Percentiles rank a stretch among this genome's conserved stretches.
Conservation (phyloP, 495 filamentous ascomycete species). For the Penicillium nucicola region DNA sequence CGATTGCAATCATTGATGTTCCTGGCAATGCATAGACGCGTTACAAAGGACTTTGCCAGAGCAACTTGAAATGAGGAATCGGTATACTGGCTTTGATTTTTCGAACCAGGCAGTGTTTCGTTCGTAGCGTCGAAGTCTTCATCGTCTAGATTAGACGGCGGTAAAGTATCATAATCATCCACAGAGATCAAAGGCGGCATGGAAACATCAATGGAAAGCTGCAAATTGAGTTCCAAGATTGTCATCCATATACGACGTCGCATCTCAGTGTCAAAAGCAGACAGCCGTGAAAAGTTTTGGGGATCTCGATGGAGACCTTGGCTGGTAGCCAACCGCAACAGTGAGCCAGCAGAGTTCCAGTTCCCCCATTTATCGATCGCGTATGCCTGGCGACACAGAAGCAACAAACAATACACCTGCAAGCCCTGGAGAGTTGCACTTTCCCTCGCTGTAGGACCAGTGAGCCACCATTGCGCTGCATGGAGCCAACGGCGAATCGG, state of each 20-base stretch:
- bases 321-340: constrained; percentile 46
- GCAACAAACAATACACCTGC: constrained; percentile 48
- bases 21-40: constrained; percentile 35
- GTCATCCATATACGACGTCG: constrained; percentile 56
- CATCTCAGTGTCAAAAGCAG: constrained; percentile 46
- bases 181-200: constrained; percentile 47
- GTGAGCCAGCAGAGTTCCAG: constrained; percentile 49
- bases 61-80: constrained; percentile 45
- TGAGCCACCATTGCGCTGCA: constrained; percentile 52
- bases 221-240: constrained; percentile 51
- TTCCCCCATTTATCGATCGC: constrained; percentile 38
- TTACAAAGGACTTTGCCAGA: constrained; percentile 40
- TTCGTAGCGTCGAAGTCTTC: constrained; percentile 42
- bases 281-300: constrained; percentile 40
- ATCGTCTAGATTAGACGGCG: constrained; percentile 52
- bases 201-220: constrained; percentile 47
- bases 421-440: constrained; percentile 38
- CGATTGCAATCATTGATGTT: constrained; percentile 40
- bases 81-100: constrained; percentile 36
- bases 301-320: constrained; percentile 57
- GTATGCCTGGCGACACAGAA: constrained; percentile 47
- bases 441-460: constrained; percentile 45
- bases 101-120: constrained; percentile 16
- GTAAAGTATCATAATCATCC: constrained; percentile 49
- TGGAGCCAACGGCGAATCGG: constrained; percentile 47